These are phyloP conservation scores for Xylaria sp. DNA, from an alignment of 2,329 filamentous ascomycete genomes.

Conservation along the genomic window DNA sequence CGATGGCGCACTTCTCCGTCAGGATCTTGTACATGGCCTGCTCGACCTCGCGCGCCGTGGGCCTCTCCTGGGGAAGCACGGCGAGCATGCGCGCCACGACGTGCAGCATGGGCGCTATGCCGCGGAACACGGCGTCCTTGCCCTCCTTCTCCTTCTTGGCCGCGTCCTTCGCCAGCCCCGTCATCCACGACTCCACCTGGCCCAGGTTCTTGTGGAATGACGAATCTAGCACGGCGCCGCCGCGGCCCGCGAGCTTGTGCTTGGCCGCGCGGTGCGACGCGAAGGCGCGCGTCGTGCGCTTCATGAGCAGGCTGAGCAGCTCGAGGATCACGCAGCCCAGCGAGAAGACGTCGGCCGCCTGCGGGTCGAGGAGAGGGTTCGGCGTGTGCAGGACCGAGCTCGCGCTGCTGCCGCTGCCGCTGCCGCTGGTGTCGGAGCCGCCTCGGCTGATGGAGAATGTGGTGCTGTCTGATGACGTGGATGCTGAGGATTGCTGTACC, in stretches of 20 bases:
- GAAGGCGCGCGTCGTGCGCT: slow-evolving; percentile 74
- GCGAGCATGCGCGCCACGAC: slow-evolving; percentile 67
- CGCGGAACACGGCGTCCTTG: slow-evolving; percentile 59
- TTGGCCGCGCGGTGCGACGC: slow-evolving; percentile 73
- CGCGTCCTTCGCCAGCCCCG: slow-evolving; percentile 68
- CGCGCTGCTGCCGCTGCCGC: slow-evolving; percentile 40
- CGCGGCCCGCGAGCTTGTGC: slow-evolving; percentile 68
- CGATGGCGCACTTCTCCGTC: slow-evolving; percentile 59
- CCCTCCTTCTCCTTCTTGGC: slow-evolving; percentile 54
- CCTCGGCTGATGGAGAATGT: slow-evolving; percentile 55
- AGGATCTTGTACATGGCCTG: slow-evolving; percentile 64
- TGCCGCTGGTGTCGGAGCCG: slow-evolving; percentile 40
- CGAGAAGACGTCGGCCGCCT: slow-evolving; percentile 77
- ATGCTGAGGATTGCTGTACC: slow-evolving; percentile 47
- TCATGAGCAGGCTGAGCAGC: slow-evolving; percentile 74
- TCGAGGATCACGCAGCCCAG: slow-evolving; percentile 79
- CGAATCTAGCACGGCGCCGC: slow-evolving; percentile 72
- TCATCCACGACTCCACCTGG: slow-evolving; percentile 77
- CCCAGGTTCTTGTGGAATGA: slow-evolving; percentile 78
- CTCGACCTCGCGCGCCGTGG: slow-evolving; percentile 63
- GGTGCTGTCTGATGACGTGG: slow-evolving; percentile 49
- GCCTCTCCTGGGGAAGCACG: slow-evolving; percentile 63
- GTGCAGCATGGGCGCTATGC: slow-evolving; percentile 64
- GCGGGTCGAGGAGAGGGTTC: slow-evolving; percentile 61
- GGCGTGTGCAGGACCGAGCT: slow-evolving; percentile 53